Percentiles rank a stretch among this genome's conserved stretches.
phyloP scores from a whole-genome alignment of 2,329 filamentous ascomycete species.

The Myotisia sp. region DNA sequence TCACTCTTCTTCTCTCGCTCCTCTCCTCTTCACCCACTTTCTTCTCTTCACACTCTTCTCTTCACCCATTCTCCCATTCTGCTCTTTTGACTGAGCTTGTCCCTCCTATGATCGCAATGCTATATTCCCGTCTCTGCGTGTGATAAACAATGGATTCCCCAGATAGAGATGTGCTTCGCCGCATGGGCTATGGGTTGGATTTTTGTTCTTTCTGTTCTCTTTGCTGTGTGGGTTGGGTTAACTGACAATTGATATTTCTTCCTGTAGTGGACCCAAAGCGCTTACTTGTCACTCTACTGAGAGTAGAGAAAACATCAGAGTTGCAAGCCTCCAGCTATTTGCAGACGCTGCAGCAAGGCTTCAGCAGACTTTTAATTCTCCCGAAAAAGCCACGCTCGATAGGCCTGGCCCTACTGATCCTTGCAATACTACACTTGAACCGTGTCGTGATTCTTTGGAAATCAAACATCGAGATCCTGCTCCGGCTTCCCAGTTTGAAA shows the following conservation, averaged over 20 bases:
- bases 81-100: background rate
- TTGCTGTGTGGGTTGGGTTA: background rate
- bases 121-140: no score
- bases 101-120: background rate
- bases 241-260: background rate
- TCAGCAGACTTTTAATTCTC: background rate
- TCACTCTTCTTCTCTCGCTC: background rate
- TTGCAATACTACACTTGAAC: background rate
- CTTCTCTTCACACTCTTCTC: background rate
- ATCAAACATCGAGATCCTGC: slow-evolving; percentile 1
- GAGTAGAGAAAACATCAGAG: slow-evolving; percentile 1
- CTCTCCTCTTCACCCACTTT: background rate
- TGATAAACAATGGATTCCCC: slow-evolving; percentile 1
- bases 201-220: background rate
- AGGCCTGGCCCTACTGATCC: no score
- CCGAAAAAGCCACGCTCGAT: no score
- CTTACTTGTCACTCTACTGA: background rate
- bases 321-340: slow-evolving; percentile 1
- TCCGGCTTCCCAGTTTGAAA: slow-evolving; percentile 1
- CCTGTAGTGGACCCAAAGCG: background rate
- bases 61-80: background rate
- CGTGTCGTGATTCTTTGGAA: background rate
- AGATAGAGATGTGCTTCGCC: background rate
- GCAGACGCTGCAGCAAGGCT: slow-evolving; percentile 1
- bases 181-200: background rate